Base-by-base conservation (phyloP, 139 green algal species). In the Coccomyxa sp. region DNA sequence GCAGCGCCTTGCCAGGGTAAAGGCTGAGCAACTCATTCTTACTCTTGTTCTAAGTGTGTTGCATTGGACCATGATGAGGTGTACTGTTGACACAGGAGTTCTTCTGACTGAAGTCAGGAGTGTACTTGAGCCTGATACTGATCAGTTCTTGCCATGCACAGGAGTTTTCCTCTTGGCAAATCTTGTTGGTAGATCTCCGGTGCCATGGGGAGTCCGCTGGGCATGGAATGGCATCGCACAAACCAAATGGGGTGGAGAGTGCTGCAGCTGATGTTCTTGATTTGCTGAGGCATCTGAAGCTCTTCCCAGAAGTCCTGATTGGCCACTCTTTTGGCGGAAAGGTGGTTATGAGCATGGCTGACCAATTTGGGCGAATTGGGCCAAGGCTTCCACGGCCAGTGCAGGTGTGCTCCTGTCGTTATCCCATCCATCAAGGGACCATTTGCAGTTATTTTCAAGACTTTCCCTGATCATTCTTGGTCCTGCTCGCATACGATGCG, bases 101-200 rank as follows among this genome's bases (percentile, higher is more conserved):
- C 38, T 21, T 71, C 18, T 71, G 18, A 71, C 18, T 30, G 71
- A 77, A 77, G 71, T n/a, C 1, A 11, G 3, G 28, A 18, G 71
- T 45, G 17, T 32, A 12, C 71, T 77, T 77, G 23, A 16, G 27
- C 25, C 14, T 77, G 9, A 45, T 31, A n/a, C 16, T 77, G 23
- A 77, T 10, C 14, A 31, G 28, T 18, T 31, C 14, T 77, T 77
- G 71, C 71, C 71, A 77, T 38, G 17, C 79, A n/a, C 88, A 94
- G 89, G 91, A 86, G 16, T 95, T 93, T 79, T 94, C 95, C 58
- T 83, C 89, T 1, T 96, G 92, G 93, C 94, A 98, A 88, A 94
- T 98, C 10, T 79, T 99, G 68, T 77, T 98, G 21, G 93, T 98
- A 18, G 96, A 99, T 79, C 90, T 99, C 58, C 86, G 96, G 58